A percentile compares a stretch with the other conserved stretches of the same genome.
Conservation (phyloP, 2,329 filamentous ascomycete genomes). For the Verticillium klebahnii region DNA sequence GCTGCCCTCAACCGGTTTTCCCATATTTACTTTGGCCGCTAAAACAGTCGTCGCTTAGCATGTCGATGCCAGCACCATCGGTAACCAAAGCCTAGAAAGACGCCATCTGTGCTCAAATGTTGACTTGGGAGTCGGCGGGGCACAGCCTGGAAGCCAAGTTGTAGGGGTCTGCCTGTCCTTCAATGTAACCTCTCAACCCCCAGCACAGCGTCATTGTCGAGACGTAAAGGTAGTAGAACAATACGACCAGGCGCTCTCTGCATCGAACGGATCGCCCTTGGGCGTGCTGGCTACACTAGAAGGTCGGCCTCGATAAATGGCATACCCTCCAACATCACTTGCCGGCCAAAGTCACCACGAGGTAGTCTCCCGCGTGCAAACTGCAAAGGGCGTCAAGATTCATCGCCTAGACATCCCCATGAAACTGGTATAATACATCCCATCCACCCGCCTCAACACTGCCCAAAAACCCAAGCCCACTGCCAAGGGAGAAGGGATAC, state of each 20-base stretch:
- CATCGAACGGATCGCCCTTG: too few species aligned
- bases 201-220: too few species aligned
- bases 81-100: not conserved
- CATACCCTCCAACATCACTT: not conserved
- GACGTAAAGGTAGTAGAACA: too few species aligned
- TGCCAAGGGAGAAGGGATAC: not conserved
- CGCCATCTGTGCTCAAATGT: too few species aligned
- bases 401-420: not conserved
- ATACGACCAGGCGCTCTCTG: too few species aligned
- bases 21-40: not conserved
- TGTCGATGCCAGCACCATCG: not conserved
- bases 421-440: not conserved
- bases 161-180: too few species aligned
- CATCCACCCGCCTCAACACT: not conserved
- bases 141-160: too few species aligned
- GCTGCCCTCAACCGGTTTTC: not conserved
- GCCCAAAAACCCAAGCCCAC: not conserved
- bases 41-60: not conserved
- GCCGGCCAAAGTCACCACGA: not conserved
- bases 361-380: not conserved
- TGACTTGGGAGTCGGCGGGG: too few species aligned
- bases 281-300: too few species aligned
- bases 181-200: too few species aligned
- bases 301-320: too few species aligned
- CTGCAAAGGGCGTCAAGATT: not conserved